Conservation (phyloP, 495 filamentous ascomycete genomes). For the Massariosphaeria phaeospora region DNA sequence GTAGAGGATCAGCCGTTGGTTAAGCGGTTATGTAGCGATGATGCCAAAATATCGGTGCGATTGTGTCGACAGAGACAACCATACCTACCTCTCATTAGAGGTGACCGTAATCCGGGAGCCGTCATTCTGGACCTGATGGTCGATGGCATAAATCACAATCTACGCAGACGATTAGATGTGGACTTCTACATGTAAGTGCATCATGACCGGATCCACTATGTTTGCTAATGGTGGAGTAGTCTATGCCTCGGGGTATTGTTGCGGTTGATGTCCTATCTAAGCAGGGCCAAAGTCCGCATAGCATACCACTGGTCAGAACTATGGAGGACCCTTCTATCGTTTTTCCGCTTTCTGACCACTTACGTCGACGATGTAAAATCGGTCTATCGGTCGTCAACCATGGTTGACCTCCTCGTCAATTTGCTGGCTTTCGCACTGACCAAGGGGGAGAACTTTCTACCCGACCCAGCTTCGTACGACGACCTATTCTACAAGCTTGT, state of each 20-base stretch:
- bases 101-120: conserved; percentile 65
- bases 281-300: conserved; percentile 55
- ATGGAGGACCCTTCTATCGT: conserved; percentile 81
- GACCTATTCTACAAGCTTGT: conserved; percentile 98
- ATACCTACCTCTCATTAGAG: conserved; percentile 68
- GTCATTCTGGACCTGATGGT: conserved; percentile 79
- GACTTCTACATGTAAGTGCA: conserved; percentile 65
- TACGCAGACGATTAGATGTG: conserved; percentile 76
- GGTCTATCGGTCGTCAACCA: conserved; percentile 52
- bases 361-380: conserved; percentile 70
- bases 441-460: conserved; percentile 86
- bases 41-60: conserved; percentile 68
- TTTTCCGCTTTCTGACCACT: conserved; percentile 84
- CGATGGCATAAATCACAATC: conserved; percentile 91
- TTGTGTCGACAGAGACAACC: conserved; percentile 88
- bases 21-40: conserved; percentile 79
- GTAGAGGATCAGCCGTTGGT: conserved; percentile 81
- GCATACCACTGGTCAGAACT: conserved; percentile 93
- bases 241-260: conserved; percentile 70
- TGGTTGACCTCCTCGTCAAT: conserved; percentile 71
- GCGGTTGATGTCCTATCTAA: conserved; percentile 76
- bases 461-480: conserved; percentile 81
- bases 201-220: not conserved
- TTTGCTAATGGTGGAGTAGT: conserved; percentile 17
- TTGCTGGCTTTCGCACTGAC: conserved; percentile 84